Conservation (phyloP, 2,329 filamentous ascomycete genomes). For the Aspergillus pseudonomiae region DNA sequence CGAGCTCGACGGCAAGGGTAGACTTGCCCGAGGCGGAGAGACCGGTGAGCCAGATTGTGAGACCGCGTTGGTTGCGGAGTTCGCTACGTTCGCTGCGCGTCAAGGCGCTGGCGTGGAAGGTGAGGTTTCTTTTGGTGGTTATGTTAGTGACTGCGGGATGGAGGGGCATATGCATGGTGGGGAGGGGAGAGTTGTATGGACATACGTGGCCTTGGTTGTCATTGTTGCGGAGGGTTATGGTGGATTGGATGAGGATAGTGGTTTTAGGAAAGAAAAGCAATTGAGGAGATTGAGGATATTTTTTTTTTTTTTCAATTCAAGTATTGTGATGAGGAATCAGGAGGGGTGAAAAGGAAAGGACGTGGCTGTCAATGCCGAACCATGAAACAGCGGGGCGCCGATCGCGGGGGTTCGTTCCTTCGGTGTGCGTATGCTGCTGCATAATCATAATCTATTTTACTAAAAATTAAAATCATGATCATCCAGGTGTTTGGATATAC, state of each 20-base stretch:
- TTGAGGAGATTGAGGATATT: background rate
- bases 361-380: background rate
- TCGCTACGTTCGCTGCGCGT: slow-evolving; percentile 45
- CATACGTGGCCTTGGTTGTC: slow-evolving; percentile 44
- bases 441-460: background rate
- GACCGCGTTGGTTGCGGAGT: slow-evolving; percentile 77
- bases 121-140: slow-evolving; percentile 45
- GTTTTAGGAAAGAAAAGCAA: background rate
- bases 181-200: slow-evolving; percentile 8
- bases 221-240: slow-evolving; percentile 27
- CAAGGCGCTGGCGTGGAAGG: slow-evolving; percentile 48
- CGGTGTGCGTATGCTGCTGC: background rate
- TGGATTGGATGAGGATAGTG: background rate
- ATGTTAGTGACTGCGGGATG: slow-evolving; percentile 1
- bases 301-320: background rate
- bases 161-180: slow-evolving; percentile 6
- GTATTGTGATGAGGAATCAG: slow-evolving; percentile 5
- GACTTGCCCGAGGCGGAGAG: slow-evolving; percentile 96
- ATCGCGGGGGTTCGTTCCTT: slow-evolving; percentile 25
- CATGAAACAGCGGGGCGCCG: slow-evolving; percentile 24
- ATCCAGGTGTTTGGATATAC: background rate
- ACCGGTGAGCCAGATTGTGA: slow-evolving; percentile 97
- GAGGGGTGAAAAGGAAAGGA: slow-evolving; percentile 5
- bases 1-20: slow-evolving; percentile 92
- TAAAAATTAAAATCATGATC: background rate